phyloP scores from a whole-genome alignment of 2,329 filamentous ascomycete genomes.

The Cordyceps javanica region DNA sequence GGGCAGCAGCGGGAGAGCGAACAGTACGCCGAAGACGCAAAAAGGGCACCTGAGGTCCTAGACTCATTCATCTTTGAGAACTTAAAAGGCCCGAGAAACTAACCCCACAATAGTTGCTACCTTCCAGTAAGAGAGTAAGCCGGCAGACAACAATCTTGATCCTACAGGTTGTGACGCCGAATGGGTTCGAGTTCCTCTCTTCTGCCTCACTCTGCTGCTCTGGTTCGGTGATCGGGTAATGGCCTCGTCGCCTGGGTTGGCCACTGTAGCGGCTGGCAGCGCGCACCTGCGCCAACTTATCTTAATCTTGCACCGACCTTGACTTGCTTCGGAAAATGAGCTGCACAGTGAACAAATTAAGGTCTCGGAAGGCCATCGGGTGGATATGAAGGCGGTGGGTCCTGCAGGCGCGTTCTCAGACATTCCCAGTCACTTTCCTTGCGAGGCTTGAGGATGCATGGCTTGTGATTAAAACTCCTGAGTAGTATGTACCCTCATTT shows the following conservation, averaged over 20 bases:
- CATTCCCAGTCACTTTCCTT: no score
- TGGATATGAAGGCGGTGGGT: not conserved
- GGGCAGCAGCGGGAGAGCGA: not conserved
- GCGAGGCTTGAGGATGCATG: no score
- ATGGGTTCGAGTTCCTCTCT: not conserved
- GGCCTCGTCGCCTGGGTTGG: not conserved
- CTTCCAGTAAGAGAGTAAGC: conserved; percentile 10
- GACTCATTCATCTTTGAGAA: not conserved
- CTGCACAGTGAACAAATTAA: not conserved
- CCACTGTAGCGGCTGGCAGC: not conserved
- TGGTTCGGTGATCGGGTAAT: not conserved
- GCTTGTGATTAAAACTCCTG: no score
- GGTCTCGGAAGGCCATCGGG: no score
- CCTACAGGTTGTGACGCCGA: not conserved
- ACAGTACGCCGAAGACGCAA: not conserved
- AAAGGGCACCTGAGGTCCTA: not conserved
- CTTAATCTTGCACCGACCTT: not conserved
- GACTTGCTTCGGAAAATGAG: not conserved
- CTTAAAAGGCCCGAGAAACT: not conserved
- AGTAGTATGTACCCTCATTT: no score
- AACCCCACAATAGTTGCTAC: conserved; percentile 7
- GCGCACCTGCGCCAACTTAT: not conserved
- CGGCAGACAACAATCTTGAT: not conserved
- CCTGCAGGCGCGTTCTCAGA: no score
- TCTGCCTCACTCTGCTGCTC: not conserved